These are phyloP conservation scores for Neurospora sp. DNA, from an alignment of 2,329 filamentous ascomycete genomes.

Conservation along the genomic window DNA sequence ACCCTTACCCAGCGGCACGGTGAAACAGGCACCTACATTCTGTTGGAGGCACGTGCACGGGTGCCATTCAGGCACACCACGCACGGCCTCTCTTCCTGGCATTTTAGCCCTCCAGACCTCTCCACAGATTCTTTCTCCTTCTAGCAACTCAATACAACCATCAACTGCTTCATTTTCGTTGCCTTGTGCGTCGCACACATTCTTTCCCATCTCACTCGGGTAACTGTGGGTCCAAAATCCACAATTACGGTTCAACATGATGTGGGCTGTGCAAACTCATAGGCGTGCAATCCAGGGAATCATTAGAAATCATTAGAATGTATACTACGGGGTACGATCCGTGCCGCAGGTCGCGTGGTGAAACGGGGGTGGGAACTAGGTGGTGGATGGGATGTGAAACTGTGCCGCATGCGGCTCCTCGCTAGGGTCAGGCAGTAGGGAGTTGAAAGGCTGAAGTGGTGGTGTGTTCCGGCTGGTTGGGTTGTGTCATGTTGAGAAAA, in stretches of 20 bases:
- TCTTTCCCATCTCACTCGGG: neutral
- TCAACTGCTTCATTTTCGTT: no score
- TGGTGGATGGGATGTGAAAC: neutral
- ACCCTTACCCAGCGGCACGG: neutral
- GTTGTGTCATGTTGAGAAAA: neutral
- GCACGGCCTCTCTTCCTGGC: no score
- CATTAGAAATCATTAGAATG: neutral
- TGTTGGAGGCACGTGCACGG: no score
- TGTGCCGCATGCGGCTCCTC: neutral
- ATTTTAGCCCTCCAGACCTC: no score
- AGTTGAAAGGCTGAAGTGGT: neutral
- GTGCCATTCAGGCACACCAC: no score
- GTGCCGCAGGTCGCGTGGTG: neutral
- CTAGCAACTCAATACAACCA: no score
- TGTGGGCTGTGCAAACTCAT: neutral
- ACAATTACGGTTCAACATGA: neutral
- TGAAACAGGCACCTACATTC: neutral
- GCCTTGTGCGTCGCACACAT: no score
- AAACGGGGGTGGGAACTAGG: neutral
- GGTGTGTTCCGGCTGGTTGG: neutral
- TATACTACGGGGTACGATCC: neutral
- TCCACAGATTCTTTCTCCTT: no score
- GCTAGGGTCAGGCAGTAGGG: no score
- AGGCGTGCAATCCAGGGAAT: neutral
- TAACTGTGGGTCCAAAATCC: neutral